Evolutionary conservation across 805 yeast species (phyloP).

Genomic region (Nakazawaea pomicola): DNA sequence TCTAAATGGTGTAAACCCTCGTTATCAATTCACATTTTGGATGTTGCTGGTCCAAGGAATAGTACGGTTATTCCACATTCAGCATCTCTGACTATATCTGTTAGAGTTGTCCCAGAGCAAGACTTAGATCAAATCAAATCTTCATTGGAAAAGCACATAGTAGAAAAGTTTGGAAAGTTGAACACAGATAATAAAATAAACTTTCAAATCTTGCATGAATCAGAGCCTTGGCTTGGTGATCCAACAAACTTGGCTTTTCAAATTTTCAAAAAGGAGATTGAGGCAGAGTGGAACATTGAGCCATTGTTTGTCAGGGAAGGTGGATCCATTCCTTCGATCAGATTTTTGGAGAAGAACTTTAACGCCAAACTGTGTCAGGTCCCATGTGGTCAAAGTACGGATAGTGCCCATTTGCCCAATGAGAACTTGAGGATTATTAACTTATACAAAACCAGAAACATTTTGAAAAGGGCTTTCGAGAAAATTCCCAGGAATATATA

Average conservation of each 20-base stretch:
- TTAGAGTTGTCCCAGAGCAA: slow-evolving; percentile 89
- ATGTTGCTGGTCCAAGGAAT: slow-evolving; percentile 87
- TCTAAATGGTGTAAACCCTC: slow-evolving; percentile 91
- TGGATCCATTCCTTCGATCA: slow-evolving; percentile 89
- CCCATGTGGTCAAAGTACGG: slow-evolving; percentile 94
- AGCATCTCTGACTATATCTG: slow-evolving; percentile 72
- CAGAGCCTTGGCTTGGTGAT: slow-evolving; percentile 96
- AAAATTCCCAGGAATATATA: slow-evolving; percentile 26
- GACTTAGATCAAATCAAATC: slow-evolving; percentile 53
- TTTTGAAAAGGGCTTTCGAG: slow-evolving; percentile 49
- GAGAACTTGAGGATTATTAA: slow-evolving; percentile 80
- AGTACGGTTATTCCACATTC: slow-evolving; percentile 84
- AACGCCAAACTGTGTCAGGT: slow-evolving; percentile 90
- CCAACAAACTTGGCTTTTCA: slow-evolving; percentile 70
- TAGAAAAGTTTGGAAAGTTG: slow-evolving; percentile 41
- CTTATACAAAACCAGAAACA: slow-evolving; percentile 65
- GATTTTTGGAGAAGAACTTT: slow-evolving; percentile 78
- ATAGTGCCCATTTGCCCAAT: slow-evolving; percentile 88
- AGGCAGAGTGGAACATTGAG: slow-evolving; percentile 68
- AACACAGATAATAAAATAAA: slow-evolving; percentile 57
- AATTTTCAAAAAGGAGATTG: slow-evolving; percentile 57
- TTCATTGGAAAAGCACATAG: slow-evolving; percentile 42
- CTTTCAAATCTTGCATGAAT: slow-evolving; percentile 69
- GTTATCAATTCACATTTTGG: slow-evolving; percentile 75
- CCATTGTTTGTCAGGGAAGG: slow-evolving; percentile 93